Evolutionary conservation across 257 asterid species (phyloP), one percentile per base, ranked within the genome.

Genomic region (Eustoma russellianum): DNA sequence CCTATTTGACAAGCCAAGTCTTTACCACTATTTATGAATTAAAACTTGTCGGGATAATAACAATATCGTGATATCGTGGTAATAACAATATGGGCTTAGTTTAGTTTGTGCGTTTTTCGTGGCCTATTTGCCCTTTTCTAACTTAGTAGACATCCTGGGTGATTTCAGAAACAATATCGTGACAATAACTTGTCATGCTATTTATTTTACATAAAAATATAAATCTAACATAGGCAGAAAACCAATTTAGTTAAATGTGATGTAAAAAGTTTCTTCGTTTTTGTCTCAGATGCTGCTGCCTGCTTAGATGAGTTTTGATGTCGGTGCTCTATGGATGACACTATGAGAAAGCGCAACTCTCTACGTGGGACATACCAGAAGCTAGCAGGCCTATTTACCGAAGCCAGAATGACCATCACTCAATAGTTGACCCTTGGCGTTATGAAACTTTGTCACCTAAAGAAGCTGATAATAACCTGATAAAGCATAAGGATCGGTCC

Each of bases 331-430:
- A 87, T 87, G 94, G 83, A 80, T 58, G 89, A 79, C 58, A 73
- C 75, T 45, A 38, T 50, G 60, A 78, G 85, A 74, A 74, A 77
- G 67, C 94, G 82, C 57, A 79, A 65, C 63, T 72, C 93, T 33
- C 93, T 33, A 53, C 68, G 62, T 79, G 94, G 90, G 89, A 81
- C 57, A 55, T 45, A 57, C 82, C 63, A 59, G 82, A 62, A 5
- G 88, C 76, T 52, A 52, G 61, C 30, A 71, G 66, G 41, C 70
- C 61, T 50, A 70, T 54, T 69, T 59, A 73, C 34, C 68, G 77
- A 74, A 19, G 71, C 50, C 72, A 56, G 46, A 75, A 70, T 60
- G 79, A 77, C 52, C 72, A 59, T 40, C 71, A 74, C 63, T 67
- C 74, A 40, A 70, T 53, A 34, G 55, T 45, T 33, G 64, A 64